These are phyloP conservation scores for Paxillus ammoniavirescens DNA, from an alignment of 768 basidiomycete species.

Conservation along the genomic window DNA sequence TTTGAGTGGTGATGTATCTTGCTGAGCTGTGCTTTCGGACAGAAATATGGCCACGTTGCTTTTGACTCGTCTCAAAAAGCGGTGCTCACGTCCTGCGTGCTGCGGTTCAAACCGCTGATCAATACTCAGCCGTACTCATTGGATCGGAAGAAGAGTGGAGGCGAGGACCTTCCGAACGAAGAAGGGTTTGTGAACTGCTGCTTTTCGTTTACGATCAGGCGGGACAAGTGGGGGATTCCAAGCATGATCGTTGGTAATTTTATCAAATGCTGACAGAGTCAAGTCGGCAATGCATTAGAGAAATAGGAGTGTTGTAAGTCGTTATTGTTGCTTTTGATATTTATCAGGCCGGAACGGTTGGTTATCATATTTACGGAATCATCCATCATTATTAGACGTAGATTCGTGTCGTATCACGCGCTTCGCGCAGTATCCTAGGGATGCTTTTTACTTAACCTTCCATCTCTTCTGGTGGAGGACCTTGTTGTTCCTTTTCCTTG, in stretches of 20 bases:
- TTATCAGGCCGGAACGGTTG: constrained; percentile 4
- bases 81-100: constrained; percentile 86
- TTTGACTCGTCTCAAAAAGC: constrained; percentile 89
- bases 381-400: not conserved
- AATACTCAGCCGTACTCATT: constrained; percentile 34
- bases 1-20: not conserved
- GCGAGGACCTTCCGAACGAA: constrained; percentile 42
- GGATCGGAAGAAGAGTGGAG: constrained; percentile 30
- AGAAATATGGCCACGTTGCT: constrained; percentile 95
- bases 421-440: not conserved
- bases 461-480: constrained; percentile 59
- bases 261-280: constrained; percentile 54
- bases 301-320: not conserved
- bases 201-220: constrained; percentile 86
- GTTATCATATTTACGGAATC: constrained; percentile 12
- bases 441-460: constrained; percentile 12
- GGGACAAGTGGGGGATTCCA: constrained; percentile 84
- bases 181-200: constrained; percentile 84
- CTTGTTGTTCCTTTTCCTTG: constrained; percentile 56
- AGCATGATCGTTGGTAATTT: constrained; percentile 92
- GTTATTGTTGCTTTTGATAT: constrained; percentile 2
- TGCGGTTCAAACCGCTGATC: constrained; percentile 73
- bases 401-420: not conserved
- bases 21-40: constrained; percentile 1
- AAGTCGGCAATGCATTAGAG: not conserved